Conservation (phyloP, 1,284 basidiomycete genomes). For the Ganoderma boninense region DNA sequence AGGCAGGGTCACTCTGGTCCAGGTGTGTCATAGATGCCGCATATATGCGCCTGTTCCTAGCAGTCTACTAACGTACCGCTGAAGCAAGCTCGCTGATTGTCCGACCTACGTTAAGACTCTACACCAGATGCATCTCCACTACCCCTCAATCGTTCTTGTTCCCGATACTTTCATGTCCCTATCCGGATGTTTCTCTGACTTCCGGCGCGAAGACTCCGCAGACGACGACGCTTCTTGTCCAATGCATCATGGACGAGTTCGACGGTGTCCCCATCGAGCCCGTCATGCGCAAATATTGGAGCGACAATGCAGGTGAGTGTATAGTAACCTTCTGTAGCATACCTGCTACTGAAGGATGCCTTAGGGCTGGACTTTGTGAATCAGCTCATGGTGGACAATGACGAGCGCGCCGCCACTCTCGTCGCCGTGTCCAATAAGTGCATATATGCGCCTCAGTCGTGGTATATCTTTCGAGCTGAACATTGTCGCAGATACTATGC, state of each 20-base stretch:
- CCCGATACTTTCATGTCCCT: slow-evolving; percentile 79
- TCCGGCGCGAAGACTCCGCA: slow-evolving; percentile 54
- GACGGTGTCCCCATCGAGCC: slow-evolving; percentile 70
- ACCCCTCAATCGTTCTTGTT: slow-evolving; percentile 76
- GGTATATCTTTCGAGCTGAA: not conserved
- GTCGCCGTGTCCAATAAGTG: slow-evolving; percentile 82
- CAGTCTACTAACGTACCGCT: not conserved
- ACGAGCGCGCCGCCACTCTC: slow-evolving; percentile 77
- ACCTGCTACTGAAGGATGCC: not conserved
- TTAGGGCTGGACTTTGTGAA: slow-evolving; percentile 81
- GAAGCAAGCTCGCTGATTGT: slow-evolving; percentile 77
- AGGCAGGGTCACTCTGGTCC: slow-evolving; percentile 76
- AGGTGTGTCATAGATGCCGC: slow-evolving; percentile 51
- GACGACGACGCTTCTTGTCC: slow-evolving; percentile 69
- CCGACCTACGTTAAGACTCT: slow-evolving; percentile 89
- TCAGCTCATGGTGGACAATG: slow-evolving; percentile 79
- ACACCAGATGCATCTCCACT: slow-evolving; percentile 84
- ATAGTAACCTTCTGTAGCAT: not conserved
- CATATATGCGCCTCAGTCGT: slow-evolving; percentile 43
- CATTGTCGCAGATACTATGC: slow-evolving; percentile 77
- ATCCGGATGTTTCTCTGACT: slow-evolving; percentile 53
- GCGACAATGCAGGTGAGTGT: slow-evolving; percentile 72
- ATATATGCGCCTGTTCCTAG: slow-evolving; percentile 18
- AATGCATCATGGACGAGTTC: slow-evolving; percentile 81
- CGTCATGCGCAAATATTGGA: slow-evolving; percentile 84